Percentiles rank a stretch among this genome's conserved stretches.
These are phyloP conservation scores for Chenopodium suecicum DNA, from an alignment of 148 eudicot species.

Conservation along the genomic window DNA sequence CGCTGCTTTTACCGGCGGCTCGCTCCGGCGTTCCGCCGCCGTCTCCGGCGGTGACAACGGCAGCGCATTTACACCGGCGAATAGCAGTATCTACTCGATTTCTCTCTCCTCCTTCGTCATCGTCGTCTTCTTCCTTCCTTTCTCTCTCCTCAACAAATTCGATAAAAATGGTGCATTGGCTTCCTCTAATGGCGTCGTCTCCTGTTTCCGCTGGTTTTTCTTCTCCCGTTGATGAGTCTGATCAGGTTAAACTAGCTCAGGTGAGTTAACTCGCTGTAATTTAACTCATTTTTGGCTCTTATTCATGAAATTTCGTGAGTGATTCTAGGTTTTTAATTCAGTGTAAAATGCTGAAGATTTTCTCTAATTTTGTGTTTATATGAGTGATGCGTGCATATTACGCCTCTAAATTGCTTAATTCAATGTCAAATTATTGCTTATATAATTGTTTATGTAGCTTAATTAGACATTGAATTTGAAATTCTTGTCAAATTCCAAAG, in stretches of 20 bases:
- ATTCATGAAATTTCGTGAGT: not conserved
- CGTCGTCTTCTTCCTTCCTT: constrained; percentile 22
- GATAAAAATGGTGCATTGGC: constrained; percentile 4
- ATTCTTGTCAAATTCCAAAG: not conserved
- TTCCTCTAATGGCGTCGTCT: constrained; percentile 40
- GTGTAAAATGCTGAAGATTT: constrained; percentile 6
- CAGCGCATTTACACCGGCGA: constrained; percentile 2
- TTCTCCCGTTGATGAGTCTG: constrained; percentile 58
- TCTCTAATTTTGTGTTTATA: not conserved
- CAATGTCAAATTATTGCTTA: not conserved
- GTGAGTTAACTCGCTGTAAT: constrained; percentile 25
- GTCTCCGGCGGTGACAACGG: constrained; percentile 23
- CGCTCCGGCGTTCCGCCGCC: constrained; percentile 48
- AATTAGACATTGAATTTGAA: not conserved
- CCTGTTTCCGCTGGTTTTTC: constrained; percentile 38
- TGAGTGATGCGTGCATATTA: not conserved
- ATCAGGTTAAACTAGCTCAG: constrained; percentile 80
- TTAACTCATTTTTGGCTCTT: not conserved
- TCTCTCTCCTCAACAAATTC: constrained; percentile 25
- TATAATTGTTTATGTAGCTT: not conserved
- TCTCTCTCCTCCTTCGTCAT: constrained; percentile 35
- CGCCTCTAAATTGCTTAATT: not conserved
- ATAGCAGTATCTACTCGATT: constrained; percentile 1
- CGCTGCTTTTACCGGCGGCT: constrained; percentile 63
- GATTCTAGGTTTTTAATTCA: not conserved